Conservation (phyloP, 768 basidiomycete genomes). For the Boletus reticuloceps region DNA sequence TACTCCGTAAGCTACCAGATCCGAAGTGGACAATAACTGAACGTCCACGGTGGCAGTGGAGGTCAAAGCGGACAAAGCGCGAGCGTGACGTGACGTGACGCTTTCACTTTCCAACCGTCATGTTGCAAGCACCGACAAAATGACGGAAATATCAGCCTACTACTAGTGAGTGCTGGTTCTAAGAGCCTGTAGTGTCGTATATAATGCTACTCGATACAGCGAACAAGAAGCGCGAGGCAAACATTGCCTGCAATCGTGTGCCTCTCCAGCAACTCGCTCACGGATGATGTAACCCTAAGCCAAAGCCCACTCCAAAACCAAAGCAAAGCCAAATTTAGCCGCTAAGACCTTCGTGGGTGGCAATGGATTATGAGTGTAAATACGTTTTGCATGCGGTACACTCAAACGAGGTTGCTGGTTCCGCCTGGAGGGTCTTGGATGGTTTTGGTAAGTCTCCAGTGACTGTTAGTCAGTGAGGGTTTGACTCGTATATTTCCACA, state of each 20-base stretch:
- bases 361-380: background rate
- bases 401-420: background rate
- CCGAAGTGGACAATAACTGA: too few relatives aligned
- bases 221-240: conserved; percentile 70
- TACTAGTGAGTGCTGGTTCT: conserved; percentile 34
- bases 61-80: background rate
- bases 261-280: conserved; percentile 67
- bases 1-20: too few relatives aligned
- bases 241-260: conserved; percentile 77
- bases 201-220: background rate
- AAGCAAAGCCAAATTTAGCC: conserved; percentile 63
- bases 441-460: background rate
- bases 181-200: background rate
- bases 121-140: conserved; percentile 7
- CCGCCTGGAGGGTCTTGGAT: too few relatives aligned
- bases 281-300: conserved; percentile 42
- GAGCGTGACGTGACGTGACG: conserved; percentile 34
- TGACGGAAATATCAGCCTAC: conserved; percentile 51
- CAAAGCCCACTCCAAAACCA: conserved; percentile 37
- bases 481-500: background rate
- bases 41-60: too few relatives aligned
- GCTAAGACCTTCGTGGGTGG: conserved; percentile 35
- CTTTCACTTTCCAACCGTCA: conserved; percentile 2
- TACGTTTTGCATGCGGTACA: background rate
- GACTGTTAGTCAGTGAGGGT: background rate